Conservation (phyloP, 371 early-diverging fungal genomes). For the Mucor indicus region DNA sequence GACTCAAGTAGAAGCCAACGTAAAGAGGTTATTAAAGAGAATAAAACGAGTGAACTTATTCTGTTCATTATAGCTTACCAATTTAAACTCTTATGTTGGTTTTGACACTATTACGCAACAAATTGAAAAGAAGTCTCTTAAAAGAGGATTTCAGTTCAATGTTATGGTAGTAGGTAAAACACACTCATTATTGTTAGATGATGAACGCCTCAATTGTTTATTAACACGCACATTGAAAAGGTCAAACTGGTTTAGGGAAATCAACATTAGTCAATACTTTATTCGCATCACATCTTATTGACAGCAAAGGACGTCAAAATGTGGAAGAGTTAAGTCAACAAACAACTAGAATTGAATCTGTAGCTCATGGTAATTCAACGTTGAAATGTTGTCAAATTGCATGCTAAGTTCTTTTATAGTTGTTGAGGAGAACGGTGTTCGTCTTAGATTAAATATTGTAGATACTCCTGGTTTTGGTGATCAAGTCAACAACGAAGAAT, state of each 20-base stretch:
- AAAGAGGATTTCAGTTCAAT: constrained; percentile 95
- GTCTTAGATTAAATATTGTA: constrained; percentile 77
- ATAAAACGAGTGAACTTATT: too few species aligned
- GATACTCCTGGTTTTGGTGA: constrained; percentile 81
- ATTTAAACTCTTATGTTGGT: constrained; percentile 86
- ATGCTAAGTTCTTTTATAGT: constrained; percentile 40
- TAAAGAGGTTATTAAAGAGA: too few species aligned
- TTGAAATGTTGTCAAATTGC: too few species aligned
- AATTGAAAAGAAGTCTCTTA: constrained; percentile 89
- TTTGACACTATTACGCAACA: constrained; percentile 94
- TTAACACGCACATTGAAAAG: too few species aligned
- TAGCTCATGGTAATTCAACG: constrained; percentile 79
- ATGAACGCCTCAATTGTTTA: too few species aligned
- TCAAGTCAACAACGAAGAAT: constrained; percentile 85
- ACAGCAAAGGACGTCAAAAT: constrained; percentile 74
- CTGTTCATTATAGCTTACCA: too few species aligned
- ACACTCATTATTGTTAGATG: too few species aligned
- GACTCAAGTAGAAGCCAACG: too few species aligned
- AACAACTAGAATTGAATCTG: constrained; percentile 81
- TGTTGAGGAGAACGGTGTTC: constrained; percentile 83
- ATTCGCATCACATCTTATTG: constrained; percentile 82
- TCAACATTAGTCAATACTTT: constrained; percentile 98
- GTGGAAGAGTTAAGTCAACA: constrained; percentile 70
- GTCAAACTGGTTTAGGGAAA: constrained; percentile 98
- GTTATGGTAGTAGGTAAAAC: constrained; percentile 92